phyloP scores from a whole-genome alignment of 23 red algal species.

The Pyropia yezoensis region DNA sequence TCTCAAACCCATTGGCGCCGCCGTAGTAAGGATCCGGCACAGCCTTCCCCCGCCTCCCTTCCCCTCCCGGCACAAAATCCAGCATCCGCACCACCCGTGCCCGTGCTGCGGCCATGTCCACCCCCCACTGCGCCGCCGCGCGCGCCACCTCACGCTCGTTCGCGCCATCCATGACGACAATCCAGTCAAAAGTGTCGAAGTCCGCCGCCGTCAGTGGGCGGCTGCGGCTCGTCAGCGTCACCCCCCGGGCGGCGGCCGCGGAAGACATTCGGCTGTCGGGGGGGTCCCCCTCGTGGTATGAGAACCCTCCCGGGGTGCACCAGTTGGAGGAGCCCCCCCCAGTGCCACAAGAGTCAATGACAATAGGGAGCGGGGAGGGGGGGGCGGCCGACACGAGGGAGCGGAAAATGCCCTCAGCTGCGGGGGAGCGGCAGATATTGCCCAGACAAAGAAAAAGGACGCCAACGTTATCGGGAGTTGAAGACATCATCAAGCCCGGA shows the following conservation, averaged over 20 bases:
- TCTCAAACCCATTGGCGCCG: constrained; percentile 59
- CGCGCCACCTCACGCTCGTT: constrained; percentile 61
- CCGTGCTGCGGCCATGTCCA: constrained; percentile 2
- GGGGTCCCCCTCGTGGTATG: constrained; percentile 63
- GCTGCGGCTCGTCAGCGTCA: constrained; percentile 42
- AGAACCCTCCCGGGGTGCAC: constrained; percentile 49
- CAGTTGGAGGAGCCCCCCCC: constrained; percentile 75
- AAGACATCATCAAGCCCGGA: too few species aligned
- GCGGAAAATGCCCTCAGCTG: constrained; percentile 74
- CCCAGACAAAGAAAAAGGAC: constrained; percentile 82
- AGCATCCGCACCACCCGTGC: constrained; percentile 26
- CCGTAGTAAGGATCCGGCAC: constrained; percentile 78
- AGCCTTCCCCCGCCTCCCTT: constrained; percentile 8
- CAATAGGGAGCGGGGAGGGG: constrained; percentile 19
- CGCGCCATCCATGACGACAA: constrained; percentile 69
- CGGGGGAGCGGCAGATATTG: constrained; percentile 89
- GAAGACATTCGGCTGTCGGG: constrained; percentile 57
- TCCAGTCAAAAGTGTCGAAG: constrained; percentile 61
- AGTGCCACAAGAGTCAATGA: constrained; percentile 87
- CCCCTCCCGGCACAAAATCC: constrained; percentile 24
- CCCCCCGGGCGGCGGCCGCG: constrained; percentile 35
- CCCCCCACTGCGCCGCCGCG: constrained; percentile 41
- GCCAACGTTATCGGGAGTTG: constrained; percentile 1
- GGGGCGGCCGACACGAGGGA: constrained; percentile 19
- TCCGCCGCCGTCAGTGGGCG: constrained; percentile 52